Conservation (phyloP, 495 filamentous ascomycete species). For the Podospora anserina region DNA sequence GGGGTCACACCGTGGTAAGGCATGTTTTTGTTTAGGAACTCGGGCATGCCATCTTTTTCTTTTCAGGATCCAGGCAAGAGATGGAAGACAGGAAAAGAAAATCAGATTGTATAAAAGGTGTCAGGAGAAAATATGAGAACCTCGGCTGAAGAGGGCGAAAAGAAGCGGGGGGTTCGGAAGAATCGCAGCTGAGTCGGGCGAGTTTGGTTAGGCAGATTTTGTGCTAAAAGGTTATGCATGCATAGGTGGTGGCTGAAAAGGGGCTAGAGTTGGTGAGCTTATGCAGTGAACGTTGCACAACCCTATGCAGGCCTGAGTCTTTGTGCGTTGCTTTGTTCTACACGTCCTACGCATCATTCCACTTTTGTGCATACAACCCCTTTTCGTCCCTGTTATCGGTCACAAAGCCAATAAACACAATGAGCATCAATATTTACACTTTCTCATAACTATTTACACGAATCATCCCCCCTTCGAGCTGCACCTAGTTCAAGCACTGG, state of each 20-base stretch:
- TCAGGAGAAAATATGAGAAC: not conserved
- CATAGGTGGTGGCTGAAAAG: not conserved
- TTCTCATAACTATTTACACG: conserved; percentile 14
- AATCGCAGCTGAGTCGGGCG: not conserved
- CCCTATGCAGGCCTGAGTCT: not conserved
- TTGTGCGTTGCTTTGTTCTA: not conserved
- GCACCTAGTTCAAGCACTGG: conserved; percentile 33
- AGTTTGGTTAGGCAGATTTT: not conserved
- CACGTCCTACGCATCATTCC: too few relatives aligned
- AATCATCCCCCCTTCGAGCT: not conserved
- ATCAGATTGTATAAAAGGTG: too few relatives aligned
- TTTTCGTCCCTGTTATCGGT: not conserved
- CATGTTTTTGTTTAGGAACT: conserved; percentile 4
- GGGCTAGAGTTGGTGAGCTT: not conserved
- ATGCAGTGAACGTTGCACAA: not conserved
- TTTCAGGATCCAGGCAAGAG: not conserved
- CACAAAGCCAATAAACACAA: not conserved
- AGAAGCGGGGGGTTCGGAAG: not conserved
- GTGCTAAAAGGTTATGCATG: not conserved
- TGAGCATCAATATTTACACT: conserved; percentile 1
- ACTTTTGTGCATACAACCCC: not conserved
- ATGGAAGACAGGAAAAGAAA: not conserved
- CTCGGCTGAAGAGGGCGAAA: not conserved
- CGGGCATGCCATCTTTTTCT: not conserved
- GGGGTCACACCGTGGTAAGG: conserved; percentile 18